phyloP scores from a whole-genome alignment of 257 asterid species.

The Gentiana macrophylla region DNA sequence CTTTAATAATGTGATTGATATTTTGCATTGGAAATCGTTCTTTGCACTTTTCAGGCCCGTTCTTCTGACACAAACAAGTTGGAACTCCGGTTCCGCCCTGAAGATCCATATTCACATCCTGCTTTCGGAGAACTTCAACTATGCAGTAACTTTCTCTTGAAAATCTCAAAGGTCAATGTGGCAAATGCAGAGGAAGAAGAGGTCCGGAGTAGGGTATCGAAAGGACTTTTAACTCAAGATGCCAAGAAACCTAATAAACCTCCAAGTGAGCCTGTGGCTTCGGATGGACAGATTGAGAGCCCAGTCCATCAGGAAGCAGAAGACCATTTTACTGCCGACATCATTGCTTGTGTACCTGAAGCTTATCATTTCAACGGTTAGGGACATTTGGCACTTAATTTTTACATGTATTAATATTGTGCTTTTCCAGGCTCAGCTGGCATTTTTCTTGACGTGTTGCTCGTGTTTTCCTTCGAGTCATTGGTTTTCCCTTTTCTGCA shows the following conservation, averaged over 20 bases:
- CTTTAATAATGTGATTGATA: too few relatives aligned
- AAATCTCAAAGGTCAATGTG: slow-evolving; percentile 45
- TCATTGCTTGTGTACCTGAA: slow-evolving; percentile 61
- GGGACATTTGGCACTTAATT: slow-evolving; percentile 5
- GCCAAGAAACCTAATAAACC: slow-evolving; percentile 16
- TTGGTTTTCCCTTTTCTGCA: slow-evolving; percentile 23
- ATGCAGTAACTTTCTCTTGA: slow-evolving; percentile 54
- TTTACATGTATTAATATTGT: slow-evolving; percentile 1
- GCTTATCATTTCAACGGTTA: slow-evolving; percentile 71
- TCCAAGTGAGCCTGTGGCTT: slow-evolving; percentile 20
- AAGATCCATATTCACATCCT: slow-evolving; percentile 94
- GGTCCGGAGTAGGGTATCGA: slow-evolving; percentile 12
- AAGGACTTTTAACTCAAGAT: slow-evolving; percentile 21
- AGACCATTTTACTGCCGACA: slow-evolving; percentile 53
- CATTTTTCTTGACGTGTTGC: slow-evolving; percentile 9
- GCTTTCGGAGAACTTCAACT: slow-evolving; percentile 57
- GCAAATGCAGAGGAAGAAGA: slow-evolving; percentile 18
- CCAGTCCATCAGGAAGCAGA: slow-evolving; percentile 23
- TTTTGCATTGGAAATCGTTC: too few relatives aligned
- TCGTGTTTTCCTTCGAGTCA: slow-evolving; percentile 13
- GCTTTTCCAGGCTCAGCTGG: not conserved
- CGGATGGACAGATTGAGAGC: slow-evolving; percentile 24
- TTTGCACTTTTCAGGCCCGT: slow-evolving; percentile 39
- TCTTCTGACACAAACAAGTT: slow-evolving; percentile 50
- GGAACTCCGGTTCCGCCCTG: slow-evolving; percentile 86